Evolutionary conservation across 2,329 filamentous ascomycete genomes (phyloP), one percentile per base, ranked within the genome.

Genomic region (Exophiala bonariae): DNA sequence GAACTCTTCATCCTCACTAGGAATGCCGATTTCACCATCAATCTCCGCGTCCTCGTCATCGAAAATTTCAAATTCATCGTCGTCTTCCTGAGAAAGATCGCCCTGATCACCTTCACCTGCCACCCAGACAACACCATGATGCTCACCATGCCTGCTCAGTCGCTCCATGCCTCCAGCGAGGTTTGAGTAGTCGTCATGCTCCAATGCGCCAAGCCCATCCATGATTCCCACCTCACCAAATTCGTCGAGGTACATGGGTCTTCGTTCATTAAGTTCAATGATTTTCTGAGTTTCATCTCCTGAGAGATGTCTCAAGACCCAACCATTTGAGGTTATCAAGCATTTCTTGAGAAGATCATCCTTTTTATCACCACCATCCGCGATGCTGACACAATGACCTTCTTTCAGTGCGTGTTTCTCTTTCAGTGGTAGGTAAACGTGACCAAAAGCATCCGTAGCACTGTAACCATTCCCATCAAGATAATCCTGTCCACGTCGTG

Each of bases 231-330:
- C 54, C 2, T 61, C 58, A 2, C 68, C 67, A 50, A 67, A 71
- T 49, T 70, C 67, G 42, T 68, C 58, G 3, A 63, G 35, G 64
- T 65, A 30, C 59, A 61, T 49, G 67, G 67, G 9, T 60, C 54
- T 16, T 43, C 59, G 63, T 47, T 69, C 69, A 53, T 75, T 70
- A 5, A 76, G 59, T n/a, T 64, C 64, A 1, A 76, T 61, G 33
- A 73, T 71, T 17, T 65, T 66, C 14, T 72, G 66, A 49, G 73
- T 71, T 55, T 76, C 73, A n/a, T 72, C 70, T 2, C 61, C 52
- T 3, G 67, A 67, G 10, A 76, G 56, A 53, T 75, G 71, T 34
- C 67, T 66, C 18, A 75, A 59, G 3, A 74, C 65, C 43, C 65
- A 68, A 2, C 73, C 72, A 18, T 66, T 63, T 10, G 73, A 72